Percentiles rank a stretch among this genome's conserved stretches.
Evolutionary conservation across 345 rosid genomes (phyloP).

Genomic region (Eucalyptus dawsonii): DNA sequence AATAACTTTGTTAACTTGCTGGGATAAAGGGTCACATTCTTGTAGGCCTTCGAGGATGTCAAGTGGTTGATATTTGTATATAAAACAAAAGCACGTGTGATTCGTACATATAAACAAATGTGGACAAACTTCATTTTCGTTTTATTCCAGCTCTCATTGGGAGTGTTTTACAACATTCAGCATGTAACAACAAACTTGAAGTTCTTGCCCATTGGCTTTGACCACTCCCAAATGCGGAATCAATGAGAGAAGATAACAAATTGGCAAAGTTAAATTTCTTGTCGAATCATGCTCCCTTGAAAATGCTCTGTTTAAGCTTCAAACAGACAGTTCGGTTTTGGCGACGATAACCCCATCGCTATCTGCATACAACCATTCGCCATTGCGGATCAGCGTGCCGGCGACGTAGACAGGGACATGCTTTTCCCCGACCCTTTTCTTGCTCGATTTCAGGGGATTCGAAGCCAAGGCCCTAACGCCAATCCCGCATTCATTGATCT

Average conservation of each 20-base stretch:
- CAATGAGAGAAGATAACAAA: background rate
- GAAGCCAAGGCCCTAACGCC: slow-evolving; percentile 81
- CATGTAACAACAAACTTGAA: background rate
- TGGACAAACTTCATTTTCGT: background rate
- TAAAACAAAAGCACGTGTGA: background rate
- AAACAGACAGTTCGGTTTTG: slow-evolving; percentile 40
- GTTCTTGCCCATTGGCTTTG: background rate
- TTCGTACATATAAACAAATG: background rate
- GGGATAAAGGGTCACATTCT: background rate
- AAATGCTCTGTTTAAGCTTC: background rate
- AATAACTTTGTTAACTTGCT: background rate
- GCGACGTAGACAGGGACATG: slow-evolving; percentile 42
- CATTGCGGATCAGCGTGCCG: slow-evolving; percentile 49
- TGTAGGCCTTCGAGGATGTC: background rate
- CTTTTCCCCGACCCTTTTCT: slow-evolving; percentile 73
- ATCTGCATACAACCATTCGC: slow-evolving; percentile 89
- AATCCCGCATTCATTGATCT: slow-evolving; percentile 61
- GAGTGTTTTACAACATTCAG: background rate
- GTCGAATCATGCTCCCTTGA: background rate
- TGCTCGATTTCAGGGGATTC: slow-evolving; percentile 64
- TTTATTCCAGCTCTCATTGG: background rate
- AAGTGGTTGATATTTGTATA: background rate
- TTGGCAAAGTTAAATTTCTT: background rate
- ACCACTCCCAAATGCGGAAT: background rate
- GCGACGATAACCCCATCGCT: slow-evolving; percentile 73